Evolutionary conservation across 2,329 filamentous ascomycete genomes (phyloP).

Genomic region (Aspergillus ruber): DNA sequence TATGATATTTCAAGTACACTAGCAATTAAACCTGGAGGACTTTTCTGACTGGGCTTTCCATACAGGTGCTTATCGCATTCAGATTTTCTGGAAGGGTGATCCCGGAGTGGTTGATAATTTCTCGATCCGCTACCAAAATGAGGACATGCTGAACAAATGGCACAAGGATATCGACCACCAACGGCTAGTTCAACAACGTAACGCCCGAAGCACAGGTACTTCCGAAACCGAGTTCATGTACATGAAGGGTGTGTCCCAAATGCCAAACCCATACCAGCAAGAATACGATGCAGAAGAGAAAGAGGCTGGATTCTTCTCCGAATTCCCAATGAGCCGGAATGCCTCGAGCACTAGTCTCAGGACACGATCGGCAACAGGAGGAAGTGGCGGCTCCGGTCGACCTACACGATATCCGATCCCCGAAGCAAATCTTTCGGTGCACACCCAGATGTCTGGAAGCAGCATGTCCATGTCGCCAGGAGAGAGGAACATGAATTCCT

Average conservation of each 20-base stretch:
- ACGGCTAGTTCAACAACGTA: conserved; percentile 51
- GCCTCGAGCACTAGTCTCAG: conserved; percentile 69
- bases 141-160: conserved; percentile 93
- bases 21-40: neutral
- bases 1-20: conserved; percentile 35
- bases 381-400: conserved; percentile 45
- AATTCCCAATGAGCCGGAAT: conserved; percentile 57
- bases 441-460: conserved; percentile 50
- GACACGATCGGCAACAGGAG: conserved; percentile 68
- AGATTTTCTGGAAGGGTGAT: conserved; percentile 98
- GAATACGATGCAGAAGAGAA: conserved; percentile 51
- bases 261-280: conserved; percentile 77
- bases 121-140: conserved; percentile 84
- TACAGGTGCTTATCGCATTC: conserved; percentile 81
- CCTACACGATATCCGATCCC: conserved; percentile 67
- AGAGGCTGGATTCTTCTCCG: conserved; percentile 36
- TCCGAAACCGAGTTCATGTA: conserved; percentile 72
- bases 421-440: conserved; percentile 60
- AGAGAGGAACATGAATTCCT: conserved; percentile 66
- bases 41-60: neutral
- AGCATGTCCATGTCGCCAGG: conserved; percentile 56
- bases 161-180: conserved; percentile 70
- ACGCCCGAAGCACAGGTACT: conserved; percentile 45
- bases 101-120: conserved; percentile 95
- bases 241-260: conserved; percentile 59